Evolutionary conservation across 2,329 filamentous ascomycete species (phyloP), one percentile per base, ranked within the genome.

Genomic region (Raffaelea albimanens): DNA sequence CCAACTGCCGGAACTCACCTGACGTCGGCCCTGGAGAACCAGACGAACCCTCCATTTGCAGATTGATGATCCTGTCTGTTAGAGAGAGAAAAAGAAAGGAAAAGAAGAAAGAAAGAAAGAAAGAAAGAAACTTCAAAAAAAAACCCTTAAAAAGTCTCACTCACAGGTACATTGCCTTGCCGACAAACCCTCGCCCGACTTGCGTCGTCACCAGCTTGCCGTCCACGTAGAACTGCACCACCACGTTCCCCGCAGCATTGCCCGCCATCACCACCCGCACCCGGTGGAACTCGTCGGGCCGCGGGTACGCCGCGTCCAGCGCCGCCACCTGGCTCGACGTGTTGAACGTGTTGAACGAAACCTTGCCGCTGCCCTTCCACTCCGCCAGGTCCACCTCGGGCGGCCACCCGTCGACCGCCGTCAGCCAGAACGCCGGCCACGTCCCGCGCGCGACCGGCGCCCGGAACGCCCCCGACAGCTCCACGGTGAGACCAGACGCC

Each of bases 371-470:
- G n/a, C 76, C 76, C 57, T 79, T 80, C 76, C 76, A 80, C 59
- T 80, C 76, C 1, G 75, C 75, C 60, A 80, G 67, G 56, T 80
- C 76, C 47, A 80, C 70, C 66, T 79, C 76, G 0, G 76, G 76
- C 16, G 75, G 76, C 76, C 76, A 80, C 0, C 67, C 65, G 40
- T 73, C 57, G 1, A 73, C 73, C 0, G 66, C 73, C 2, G 73
- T 78, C 14, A 79, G 59, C 76, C 75, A 79, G 54, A 79, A 79
- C 0, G 76, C 76, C 0, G 76, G 75, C 76, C 76, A 79, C 0
- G 73, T 76, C 7, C 72, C 68, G 50, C 63, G 59, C 1, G 58
- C 57, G 2, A 64, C 65, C 9, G 67, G 61, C 5, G 67, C 68
- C 45, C 57, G 58, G 53, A 71, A 65, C 52, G 68, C 65, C 43